A percentile compares a stretch with the other conserved stretches of the same genome.
Conservation (phyloP, 352 stramenopile genomes). For the Phytophthora parvispora region DNA sequence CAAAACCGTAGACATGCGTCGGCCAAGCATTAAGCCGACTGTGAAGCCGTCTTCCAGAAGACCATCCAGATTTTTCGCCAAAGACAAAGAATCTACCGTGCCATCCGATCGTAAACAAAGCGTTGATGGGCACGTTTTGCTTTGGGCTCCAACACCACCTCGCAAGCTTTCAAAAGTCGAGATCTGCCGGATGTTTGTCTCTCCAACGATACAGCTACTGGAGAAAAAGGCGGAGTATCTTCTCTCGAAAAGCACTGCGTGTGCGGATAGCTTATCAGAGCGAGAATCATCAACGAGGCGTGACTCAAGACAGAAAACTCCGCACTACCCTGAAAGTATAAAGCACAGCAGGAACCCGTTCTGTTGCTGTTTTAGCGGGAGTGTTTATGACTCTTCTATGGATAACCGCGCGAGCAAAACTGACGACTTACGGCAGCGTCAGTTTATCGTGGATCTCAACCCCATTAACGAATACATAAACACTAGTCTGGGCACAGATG, state of each 20-base stretch:
- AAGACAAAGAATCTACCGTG: not conserved
- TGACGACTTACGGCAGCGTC: constrained; percentile 3
- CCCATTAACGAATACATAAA: constrained; percentile 59
- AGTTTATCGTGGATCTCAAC: constrained; percentile 64
- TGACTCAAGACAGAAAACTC: not conserved
- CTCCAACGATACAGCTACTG: constrained; percentile 10
- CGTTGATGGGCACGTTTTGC: not conserved
- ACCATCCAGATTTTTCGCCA: not conserved
- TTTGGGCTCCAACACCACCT: constrained; percentile 11
- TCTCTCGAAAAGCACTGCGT: constrained; percentile 1
- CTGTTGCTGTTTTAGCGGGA: not conserved
- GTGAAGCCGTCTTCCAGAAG: not conserved
- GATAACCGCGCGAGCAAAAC: not conserved
- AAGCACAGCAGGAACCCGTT: not conserved
- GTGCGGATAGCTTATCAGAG: not conserved
- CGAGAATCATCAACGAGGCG: not conserved
- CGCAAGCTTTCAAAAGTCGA: constrained; percentile 13
- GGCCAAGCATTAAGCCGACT: not conserved
- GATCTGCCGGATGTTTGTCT: constrained; percentile 22
- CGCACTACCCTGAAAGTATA: not conserved
- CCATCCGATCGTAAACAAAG: not conserved
- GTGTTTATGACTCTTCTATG: not conserved
- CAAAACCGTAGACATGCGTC: constrained; percentile 13
- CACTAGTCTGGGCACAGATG: constrained; percentile 35
- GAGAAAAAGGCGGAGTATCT: constrained; percentile 24